Evolutionary conservation across 1,284 basidiomycete genomes (phyloP).

Genomic region (Hemileia vastatrix): DNA sequence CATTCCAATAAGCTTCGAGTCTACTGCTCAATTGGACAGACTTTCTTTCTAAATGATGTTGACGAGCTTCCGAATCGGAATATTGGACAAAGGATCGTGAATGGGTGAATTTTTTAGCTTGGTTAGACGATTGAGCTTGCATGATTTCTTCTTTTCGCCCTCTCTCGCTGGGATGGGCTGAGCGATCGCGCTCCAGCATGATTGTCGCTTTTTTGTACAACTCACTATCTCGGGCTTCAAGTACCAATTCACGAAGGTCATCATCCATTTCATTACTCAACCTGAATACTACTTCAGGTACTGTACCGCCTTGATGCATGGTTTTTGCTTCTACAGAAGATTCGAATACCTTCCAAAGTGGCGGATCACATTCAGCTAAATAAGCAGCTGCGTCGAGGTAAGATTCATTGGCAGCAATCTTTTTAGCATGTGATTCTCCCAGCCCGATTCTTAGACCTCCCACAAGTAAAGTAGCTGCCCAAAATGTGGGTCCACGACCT

Average conservation of each 20-base stretch:
- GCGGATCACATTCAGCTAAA: conserved; percentile 69
- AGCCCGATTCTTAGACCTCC: conserved; percentile 70
- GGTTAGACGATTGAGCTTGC: conserved; percentile 30
- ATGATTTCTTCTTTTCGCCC: too few species aligned
- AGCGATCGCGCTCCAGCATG: conserved; percentile 29
- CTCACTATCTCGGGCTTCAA: conserved; percentile 55
- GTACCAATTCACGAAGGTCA: conserved; percentile 62
- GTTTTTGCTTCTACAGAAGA: conserved; percentile 32
- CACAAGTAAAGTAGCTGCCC: conserved; percentile 76
- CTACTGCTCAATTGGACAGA: conserved; percentile 55
- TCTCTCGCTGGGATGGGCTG: conserved; percentile 32
- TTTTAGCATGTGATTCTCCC: conserved; percentile 63
- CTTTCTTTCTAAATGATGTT: conserved; percentile 50
- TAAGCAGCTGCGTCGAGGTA: conserved; percentile 82
- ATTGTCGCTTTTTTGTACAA: conserved; percentile 48
- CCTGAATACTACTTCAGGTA: conserved; percentile 61
- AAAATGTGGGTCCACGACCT: conserved; percentile 47
- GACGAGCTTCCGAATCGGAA: too few species aligned
- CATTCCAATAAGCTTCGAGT: conserved; percentile 56
- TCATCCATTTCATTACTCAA: conserved; percentile 63
- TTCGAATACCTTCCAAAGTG: conserved; percentile 67
- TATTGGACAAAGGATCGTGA: too few species aligned
- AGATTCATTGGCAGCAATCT: conserved; percentile 61
- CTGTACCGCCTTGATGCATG: conserved; percentile 51
- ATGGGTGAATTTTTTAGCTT: too few species aligned